Conservation (phyloP, 768 basidiomycete genomes). For the Tylopilus felleus region DNA sequence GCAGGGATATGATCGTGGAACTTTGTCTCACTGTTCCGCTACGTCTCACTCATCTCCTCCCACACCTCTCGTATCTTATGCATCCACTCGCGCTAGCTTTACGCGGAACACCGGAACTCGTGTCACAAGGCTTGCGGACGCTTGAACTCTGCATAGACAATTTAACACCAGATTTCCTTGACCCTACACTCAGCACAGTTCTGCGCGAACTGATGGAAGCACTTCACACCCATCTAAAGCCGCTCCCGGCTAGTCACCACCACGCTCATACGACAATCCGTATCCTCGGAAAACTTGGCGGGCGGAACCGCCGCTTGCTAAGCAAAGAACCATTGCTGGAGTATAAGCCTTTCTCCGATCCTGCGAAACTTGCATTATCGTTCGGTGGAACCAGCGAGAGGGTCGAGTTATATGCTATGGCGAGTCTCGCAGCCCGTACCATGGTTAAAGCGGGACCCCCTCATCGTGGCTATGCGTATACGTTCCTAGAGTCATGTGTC, state of each 20-base stretch:
- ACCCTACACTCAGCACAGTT: conserved; percentile 91
- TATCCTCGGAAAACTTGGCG: conserved; percentile 94
- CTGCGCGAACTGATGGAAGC: conserved; percentile 93
- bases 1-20: conserved; percentile 92
- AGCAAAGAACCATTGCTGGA: conserved; percentile 74
- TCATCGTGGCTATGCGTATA: conserved; percentile 54
- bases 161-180: conserved; percentile 94
- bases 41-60: conserved; percentile 91
- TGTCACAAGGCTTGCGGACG: conserved; percentile 93
- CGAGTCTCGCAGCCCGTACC: conserved; percentile 60
- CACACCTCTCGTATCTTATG: conserved; percentile 94
- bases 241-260: conserved; percentile 82
- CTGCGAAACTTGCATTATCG: conserved; percentile 67
- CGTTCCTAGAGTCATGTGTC: conserved; percentile 66
- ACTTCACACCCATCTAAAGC: conserved; percentile 85
- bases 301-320: conserved; percentile 84
- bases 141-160: conserved; percentile 99
- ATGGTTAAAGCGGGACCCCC: conserved; percentile 47
- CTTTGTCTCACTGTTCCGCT: conserved; percentile 95
- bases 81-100: conserved; percentile 91
- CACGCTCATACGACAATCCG: conserved; percentile 94
- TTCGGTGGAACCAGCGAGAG: conserved; percentile 65
- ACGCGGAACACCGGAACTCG: conserved; percentile 81
- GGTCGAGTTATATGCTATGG: conserved; percentile 65
- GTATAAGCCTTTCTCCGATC: conserved; percentile 66